Evolutionary conservation across 1,284 basidiomycete genomes (phyloP), one percentile per base, ranked within the genome.

Genomic region (Microbotryum lychnidis-dioicae): DNA sequence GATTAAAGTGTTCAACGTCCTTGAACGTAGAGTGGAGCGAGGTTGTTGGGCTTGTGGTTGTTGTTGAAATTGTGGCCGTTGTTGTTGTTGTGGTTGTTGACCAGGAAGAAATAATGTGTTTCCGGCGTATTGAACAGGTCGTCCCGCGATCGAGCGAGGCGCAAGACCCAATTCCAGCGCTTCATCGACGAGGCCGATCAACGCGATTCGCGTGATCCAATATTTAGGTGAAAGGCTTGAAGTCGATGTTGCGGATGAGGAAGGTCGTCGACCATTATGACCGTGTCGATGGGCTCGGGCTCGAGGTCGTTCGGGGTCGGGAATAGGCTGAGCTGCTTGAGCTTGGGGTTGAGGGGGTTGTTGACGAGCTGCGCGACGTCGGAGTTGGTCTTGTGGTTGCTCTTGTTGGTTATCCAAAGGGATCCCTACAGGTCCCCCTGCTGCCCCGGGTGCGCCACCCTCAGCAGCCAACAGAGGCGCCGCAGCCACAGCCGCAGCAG

Each of bases 131-230:
- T 10, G 21, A 54, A 69, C 53, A 5, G 62, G 61, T n/a, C 60
- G 62, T 5, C 63, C 68, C 16, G 66, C 68, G 20, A 63, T 61
- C 42, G 63, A 63, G 7, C 70, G 63, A 42, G 71, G 70, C 12
- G 48, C 54, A 33, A 73, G 60, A 6, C 73, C 73, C 12, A 73
- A 59, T 47, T 73, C 72, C 21, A 70, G 60, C 12, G 71, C 69
- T 63, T 73, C 73, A 18, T 64, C 63, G 14, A 67, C 69, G 45
- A 73, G 60, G 0, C 73, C 73, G 47, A 72, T 61, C 6, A 69
- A 63, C 3, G 73, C 73, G 57, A 72, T 57, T 20, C 63, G 51
- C 58, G 70, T 68, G 50, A 73, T 65, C 72, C 71, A 73, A 61
- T 73, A 73, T 44, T 67, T 68, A 12, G 72, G 71, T 1, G 70